Conservation (phyloP, 345 rosid species). For the Rhizophora apiculata region DNA sequence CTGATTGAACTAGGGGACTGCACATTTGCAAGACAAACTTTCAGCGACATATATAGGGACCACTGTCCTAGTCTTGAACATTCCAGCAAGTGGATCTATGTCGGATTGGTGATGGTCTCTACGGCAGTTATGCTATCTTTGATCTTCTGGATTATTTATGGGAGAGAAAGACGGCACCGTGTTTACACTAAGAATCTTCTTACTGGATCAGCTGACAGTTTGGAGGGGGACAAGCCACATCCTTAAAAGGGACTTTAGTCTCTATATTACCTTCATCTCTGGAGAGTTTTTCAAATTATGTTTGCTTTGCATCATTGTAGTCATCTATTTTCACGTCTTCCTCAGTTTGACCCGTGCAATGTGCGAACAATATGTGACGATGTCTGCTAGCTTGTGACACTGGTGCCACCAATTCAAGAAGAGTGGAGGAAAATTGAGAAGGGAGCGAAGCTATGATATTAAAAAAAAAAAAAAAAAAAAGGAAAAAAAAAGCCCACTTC, state of each 20-base stretch:
- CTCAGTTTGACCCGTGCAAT: neutral
- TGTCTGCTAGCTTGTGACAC: neutral
- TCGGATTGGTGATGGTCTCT: conserved; percentile 67
- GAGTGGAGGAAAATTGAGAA: neutral
- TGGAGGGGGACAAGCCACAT: conserved; percentile 11
- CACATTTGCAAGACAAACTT: conserved; percentile 72
- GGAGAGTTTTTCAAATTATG: neutral
- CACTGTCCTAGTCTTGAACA: conserved; percentile 64
- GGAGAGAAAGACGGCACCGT: conserved; percentile 62
- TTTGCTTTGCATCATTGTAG: conserved; percentile 2
- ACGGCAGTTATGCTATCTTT: conserved; percentile 89
- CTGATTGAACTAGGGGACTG: conserved; percentile 68
- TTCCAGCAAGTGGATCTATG: conserved; percentile 59
- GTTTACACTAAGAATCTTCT: conserved; percentile 20
- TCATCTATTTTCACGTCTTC: neutral
- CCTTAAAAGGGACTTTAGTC: neutral
- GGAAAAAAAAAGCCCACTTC: too few relatives aligned
- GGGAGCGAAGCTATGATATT: too few relatives aligned
- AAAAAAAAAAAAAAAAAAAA: too few relatives aligned
- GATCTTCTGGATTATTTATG: conserved; percentile 67
- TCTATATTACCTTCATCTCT: neutral
- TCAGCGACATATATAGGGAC: conserved; percentile 48
- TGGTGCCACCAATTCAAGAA: neutral
- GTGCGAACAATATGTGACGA: neutral
- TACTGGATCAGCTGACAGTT: conserved; percentile 3